Evolutionary conservation across 2,329 filamentous ascomycete species (phyloP).

Genomic region (Monosporascus sp.): DNA sequence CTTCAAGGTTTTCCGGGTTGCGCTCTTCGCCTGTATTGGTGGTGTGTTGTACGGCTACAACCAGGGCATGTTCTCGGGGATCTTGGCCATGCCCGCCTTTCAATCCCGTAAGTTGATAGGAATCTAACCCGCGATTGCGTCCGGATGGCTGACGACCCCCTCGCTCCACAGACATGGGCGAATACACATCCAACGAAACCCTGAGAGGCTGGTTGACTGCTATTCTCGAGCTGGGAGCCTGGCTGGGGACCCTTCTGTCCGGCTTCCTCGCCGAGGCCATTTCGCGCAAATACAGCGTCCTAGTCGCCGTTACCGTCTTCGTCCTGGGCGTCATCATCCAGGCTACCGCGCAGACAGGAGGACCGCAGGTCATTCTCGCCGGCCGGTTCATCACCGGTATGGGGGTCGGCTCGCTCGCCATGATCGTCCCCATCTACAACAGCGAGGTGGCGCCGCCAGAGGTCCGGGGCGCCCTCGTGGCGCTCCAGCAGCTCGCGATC

Average conservation of each 20-base stretch:
- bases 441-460: slow-evolving; percentile 41
- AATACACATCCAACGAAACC: slow-evolving; percentile 44
- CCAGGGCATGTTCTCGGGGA: slow-evolving; percentile 70
- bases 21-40: slow-evolving; percentile 57
- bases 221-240: slow-evolving; percentile 71
- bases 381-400: slow-evolving; percentile 70
- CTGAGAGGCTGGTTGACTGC: slow-evolving; percentile 57
- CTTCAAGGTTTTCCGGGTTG: slow-evolving; percentile 54
- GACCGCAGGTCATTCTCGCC: slow-evolving; percentile 57
- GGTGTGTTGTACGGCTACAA: slow-evolving; percentile 66
- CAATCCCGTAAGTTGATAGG: slow-evolving; percentile 35
- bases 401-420: slow-evolving; percentile 62
- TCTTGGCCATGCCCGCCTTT: slow-evolving; percentile 53
- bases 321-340: slow-evolving; percentile 67
- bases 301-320: slow-evolving; percentile 62
- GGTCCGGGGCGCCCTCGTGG: slow-evolving; percentile 36
- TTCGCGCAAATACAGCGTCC: slow-evolving; percentile 63
- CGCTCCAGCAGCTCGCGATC: slow-evolving; percentile 45
- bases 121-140: background rate
- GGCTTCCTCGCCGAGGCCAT: slow-evolving; percentile 66
- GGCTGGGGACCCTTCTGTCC: slow-evolving; percentile 66
- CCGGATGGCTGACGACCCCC: background rate
- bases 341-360: slow-evolving; percentile 51
- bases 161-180: slow-evolving; percentile 44
- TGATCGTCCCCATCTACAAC: slow-evolving; percentile 56